These are phyloP conservation scores for Leishmania braziliensis DNA, from an alignment of 208 protist species.

Conservation along the genomic window DNA sequence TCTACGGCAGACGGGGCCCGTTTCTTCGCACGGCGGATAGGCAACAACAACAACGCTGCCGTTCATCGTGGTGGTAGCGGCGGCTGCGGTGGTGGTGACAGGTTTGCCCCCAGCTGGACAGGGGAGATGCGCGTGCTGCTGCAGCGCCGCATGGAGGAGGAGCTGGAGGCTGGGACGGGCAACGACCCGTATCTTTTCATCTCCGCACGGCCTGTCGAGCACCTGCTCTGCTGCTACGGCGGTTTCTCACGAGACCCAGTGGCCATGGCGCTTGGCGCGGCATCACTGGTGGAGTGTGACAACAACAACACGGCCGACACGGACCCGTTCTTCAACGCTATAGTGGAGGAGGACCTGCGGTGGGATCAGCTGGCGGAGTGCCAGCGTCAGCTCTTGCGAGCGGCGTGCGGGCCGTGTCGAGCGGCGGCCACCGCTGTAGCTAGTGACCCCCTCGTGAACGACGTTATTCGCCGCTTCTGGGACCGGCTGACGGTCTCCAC, in stretches of 20 bases:
- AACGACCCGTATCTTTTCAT: slow-evolving; percentile 32
- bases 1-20: neutral
- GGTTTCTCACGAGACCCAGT: slow-evolving; percentile 23
- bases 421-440: slow-evolving; percentile 38
- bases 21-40: slow-evolving; percentile 14
- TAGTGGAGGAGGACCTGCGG: slow-evolving; percentile 50
- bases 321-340: slow-evolving; percentile 39
- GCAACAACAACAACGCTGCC: neutral
- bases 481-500: slow-evolving; percentile 74
- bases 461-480: slow-evolving; percentile 83
- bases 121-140: slow-evolving; percentile 27
- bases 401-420: slow-evolving; percentile 23
- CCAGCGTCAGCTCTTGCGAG: slow-evolving; percentile 66
- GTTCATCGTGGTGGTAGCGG: neutral
- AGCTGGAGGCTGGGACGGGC: slow-evolving; percentile 14
- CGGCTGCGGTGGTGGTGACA: slow-evolving; percentile 3
- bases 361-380: slow-evolving; percentile 71
- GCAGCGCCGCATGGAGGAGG: slow-evolving; percentile 25
- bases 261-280: slow-evolving; percentile 17
- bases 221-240: slow-evolving; percentile 35
- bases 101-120: slow-evolving; percentile 2
- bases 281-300: slow-evolving; percentile 15
- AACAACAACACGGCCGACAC: slow-evolving; percentile 27
- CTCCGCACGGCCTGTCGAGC: slow-evolving; percentile 27
- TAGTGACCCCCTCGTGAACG: slow-evolving; percentile 59